Evolutionary conservation across 2,329 filamentous ascomycete genomes (phyloP), one percentile per base, ranked within the genome.

Genomic region (Penicillium vulpinum): DNA sequence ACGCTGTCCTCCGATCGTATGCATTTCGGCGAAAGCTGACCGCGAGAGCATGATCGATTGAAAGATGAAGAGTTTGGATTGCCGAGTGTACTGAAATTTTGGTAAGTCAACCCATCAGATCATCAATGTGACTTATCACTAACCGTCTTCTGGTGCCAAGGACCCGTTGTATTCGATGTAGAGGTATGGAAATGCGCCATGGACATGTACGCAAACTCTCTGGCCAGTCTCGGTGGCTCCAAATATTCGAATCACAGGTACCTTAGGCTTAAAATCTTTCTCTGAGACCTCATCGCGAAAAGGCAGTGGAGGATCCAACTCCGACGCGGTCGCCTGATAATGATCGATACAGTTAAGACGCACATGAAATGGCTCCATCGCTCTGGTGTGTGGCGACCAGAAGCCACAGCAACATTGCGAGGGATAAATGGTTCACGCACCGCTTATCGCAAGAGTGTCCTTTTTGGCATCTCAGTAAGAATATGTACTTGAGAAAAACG

Each of bases 261-360:
- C 86, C 62, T 86, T 88, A 10, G 90, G 88, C 33, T 85, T 83
- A 58, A 85, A 86, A 60, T 81, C 78, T 58, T 83, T 76, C 67
- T 87, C 82, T 21, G 82, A 84, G 46, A 79, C 80, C 26, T 79
- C 83, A 62, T 85, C 78, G 71, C 85, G 84, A 64, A 85, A 86
- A 60, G 88, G 85, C 62, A 97, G 81, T 60, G 85, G 83, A 61
- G 92, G 91, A 75, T 97, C 92, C 73, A 94, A 88, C 64, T 83
- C 82, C 49, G 91, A 90, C 18, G 92, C 89, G 11, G 81, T 81
- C 39, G 88, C 85, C 77, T 96, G 92, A 74, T 97, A 99, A 74
- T 94, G 88, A 76, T 99, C 94, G 78, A 99, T 88, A 79, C 91
- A 96, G 74, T 99, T 97, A 70, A 99, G 81, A 67, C 92, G 89